Evolutionary conservation across 441 rosid genomes (phyloP).

Genomic region (Codiaeum variegatum): DNA sequence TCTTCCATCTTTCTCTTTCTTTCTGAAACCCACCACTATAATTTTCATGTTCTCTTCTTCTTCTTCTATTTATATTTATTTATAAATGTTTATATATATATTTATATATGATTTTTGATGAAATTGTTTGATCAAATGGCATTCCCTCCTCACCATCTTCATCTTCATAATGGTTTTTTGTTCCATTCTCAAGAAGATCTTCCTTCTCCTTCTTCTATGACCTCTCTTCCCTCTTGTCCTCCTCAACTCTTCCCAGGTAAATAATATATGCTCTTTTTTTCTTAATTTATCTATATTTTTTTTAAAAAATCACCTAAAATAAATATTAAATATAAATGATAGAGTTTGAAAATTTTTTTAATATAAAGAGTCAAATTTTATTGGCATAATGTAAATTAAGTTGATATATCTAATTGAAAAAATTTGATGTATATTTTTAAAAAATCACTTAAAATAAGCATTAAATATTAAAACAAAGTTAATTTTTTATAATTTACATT

Average conservation of each 20-base stretch:
- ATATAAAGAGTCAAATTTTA: no score
- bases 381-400: no score
- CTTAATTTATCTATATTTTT: no score
- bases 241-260: constrained; percentile 74
- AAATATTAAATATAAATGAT: no score
- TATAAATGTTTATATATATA: neutral
- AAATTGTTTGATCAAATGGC: constrained; percentile 41
- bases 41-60: constrained; percentile 17
- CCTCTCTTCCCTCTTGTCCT: constrained; percentile 54
- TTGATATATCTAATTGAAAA: no score
- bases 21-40: constrained; percentile 33
- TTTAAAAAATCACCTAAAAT: no score
- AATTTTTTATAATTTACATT: no score
- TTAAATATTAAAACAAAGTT: no score
- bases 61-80: neutral
- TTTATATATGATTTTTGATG: neutral
- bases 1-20: constrained; percentile 24
- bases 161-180: constrained; percentile 46
- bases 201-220: constrained; percentile 53
- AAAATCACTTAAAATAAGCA: no score
- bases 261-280: no score
- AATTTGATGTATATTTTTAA: no score
- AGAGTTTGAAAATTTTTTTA: no score
- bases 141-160: constrained; percentile 46
- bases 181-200: constrained; percentile 64